These are phyloP conservation scores for Umbellularia californica DNA, from an alignment of 164 flowering plant genomes.

Conservation along the genomic window DNA sequence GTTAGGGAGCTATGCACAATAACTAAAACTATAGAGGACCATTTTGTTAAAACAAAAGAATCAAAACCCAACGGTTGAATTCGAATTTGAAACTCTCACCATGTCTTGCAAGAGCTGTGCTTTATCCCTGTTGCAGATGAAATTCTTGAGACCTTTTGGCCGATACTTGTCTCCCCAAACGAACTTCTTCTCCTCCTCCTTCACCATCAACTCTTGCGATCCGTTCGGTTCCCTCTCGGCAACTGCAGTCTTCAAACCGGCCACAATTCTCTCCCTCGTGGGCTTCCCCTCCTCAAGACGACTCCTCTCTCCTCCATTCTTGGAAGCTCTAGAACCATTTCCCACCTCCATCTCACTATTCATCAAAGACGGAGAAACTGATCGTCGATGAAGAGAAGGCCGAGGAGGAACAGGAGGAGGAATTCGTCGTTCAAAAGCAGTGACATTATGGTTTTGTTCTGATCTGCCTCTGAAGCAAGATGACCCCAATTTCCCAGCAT, in stretches of 20 bases:
- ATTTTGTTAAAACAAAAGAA: too few relatives aligned
- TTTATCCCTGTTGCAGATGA: conserved; percentile 49
- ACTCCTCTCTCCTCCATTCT: background rate
- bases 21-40: too few relatives aligned
- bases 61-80: too few relatives aligned
- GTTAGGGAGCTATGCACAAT: too few relatives aligned
- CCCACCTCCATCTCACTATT: background rate
- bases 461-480: conserved; percentile 23
- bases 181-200: conserved; percentile 14
- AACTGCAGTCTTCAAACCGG: background rate
- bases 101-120: conserved; percentile 33
- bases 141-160: conserved; percentile 40
- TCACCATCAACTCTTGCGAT: background rate
- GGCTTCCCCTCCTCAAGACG: conserved; percentile 29
- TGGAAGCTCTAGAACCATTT: background rate
- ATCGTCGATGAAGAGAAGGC: background rate
- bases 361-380: background rate
- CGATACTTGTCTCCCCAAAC: conserved; percentile 51
- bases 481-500: conserved; percentile 21
- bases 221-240: background rate
- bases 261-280: conserved; percentile 53
- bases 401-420: background rate
- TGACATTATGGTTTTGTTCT: background rate
- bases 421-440: background rate
- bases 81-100: conserved; percentile 22